Evolutionary conservation across 2,329 filamentous ascomycete genomes (phyloP).

Genomic region (Colletotrichum ledebouriae): DNA sequence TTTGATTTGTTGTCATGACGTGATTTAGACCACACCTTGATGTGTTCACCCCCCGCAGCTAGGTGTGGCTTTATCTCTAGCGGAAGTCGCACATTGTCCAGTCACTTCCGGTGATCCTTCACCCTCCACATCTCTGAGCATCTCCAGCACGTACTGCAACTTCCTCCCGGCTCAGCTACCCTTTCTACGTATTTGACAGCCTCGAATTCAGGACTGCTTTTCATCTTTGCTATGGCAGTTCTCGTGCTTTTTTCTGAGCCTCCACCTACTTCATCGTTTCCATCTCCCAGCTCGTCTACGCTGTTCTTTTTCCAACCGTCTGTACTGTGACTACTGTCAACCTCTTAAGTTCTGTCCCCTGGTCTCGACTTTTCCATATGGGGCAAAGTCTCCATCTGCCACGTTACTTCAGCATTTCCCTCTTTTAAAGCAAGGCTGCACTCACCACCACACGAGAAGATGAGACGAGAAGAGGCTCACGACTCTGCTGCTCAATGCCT

Average conservation of each 20-base stretch:
- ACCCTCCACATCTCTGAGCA: background rate
- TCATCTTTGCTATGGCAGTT: background rate
- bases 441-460: constrained; percentile 32
- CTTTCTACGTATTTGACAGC: background rate
- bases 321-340: constrained; percentile 36
- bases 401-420: constrained; percentile 40
- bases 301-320: constrained; percentile 5
- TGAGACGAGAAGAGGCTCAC: constrained; percentile 39
- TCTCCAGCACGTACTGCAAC: constrained; percentile 4
- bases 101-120: constrained; percentile 13
- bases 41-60: background rate
- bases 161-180: constrained; percentile 6
- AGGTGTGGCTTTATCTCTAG: background rate
- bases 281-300: background rate
- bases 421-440: constrained; percentile 39
- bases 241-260: background rate
- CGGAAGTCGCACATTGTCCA: constrained; percentile 18
- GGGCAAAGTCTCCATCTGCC: constrained; percentile 41
- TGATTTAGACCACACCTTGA: constrained; percentile 26
- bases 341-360: constrained; percentile 33
- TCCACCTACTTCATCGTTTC: background rate
- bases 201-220: background rate
- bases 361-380: constrained; percentile 32
- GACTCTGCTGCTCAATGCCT: constrained; percentile 34
- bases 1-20: constrained; percentile 44